phyloP scores from a whole-genome alignment of 306 rosid genomes.

The Quercus bicolor region DNA sequence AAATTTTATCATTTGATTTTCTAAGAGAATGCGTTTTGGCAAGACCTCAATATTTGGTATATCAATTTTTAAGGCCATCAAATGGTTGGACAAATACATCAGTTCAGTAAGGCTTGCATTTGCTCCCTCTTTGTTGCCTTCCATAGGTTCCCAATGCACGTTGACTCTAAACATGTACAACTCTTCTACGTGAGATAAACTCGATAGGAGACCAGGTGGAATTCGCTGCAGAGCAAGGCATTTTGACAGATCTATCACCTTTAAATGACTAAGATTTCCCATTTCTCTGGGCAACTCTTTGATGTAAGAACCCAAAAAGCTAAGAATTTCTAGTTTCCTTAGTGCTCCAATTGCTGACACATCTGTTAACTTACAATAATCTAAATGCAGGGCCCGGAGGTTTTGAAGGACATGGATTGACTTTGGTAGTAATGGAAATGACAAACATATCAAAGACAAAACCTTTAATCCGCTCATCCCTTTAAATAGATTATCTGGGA shows the following conservation, averaged over 20 bases:
- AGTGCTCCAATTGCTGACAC: background rate
- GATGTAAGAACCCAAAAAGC: background rate
- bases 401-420: background rate
- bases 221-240: accelerated
- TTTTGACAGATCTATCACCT: background rate
- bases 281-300: background rate
- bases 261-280: background rate
- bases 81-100: conserved; percentile 6
- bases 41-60: background rate
- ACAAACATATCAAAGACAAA: background rate
- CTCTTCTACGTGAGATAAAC: no score
- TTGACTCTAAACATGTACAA: accelerated
- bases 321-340: background rate
- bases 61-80: conserved; percentile 15
- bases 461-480: conserved; percentile 12
- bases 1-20: background rate
- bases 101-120: conserved; percentile 1
- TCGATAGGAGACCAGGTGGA: no score
- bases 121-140: background rate
- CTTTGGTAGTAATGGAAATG: background rate
- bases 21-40: background rate
- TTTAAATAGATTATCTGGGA: conserved; percentile 2
- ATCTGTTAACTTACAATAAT: background rate
- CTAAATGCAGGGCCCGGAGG: background rate
- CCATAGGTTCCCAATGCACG: background rate